Percentiles rank a stretch among this genome's conserved stretches.
These are phyloP conservation scores for Phytophthora boehmeriae DNA, from an alignment of 352 stramenopile genomes.

Conservation along the genomic window DNA sequence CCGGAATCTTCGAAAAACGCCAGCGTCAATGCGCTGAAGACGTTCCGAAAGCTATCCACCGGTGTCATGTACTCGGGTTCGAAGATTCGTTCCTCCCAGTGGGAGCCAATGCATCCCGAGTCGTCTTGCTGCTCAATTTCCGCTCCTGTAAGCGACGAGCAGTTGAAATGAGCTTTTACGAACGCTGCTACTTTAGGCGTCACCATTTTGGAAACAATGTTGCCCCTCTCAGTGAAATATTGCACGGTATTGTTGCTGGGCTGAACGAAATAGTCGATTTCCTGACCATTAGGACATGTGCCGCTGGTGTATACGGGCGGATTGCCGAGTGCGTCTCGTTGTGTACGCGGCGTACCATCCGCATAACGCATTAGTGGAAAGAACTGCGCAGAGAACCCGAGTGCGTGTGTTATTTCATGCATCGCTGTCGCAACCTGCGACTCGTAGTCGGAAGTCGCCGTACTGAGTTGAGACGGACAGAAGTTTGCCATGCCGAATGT, in stretches of 20 bases:
- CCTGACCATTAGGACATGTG: conserved; percentile 63
- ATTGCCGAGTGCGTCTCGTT: conserved; percentile 47
- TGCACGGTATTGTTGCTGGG: conserved; percentile 51
- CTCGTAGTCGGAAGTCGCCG: conserved; percentile 56
- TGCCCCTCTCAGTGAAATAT: conserved; percentile 58
- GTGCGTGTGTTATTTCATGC: conserved; percentile 84
- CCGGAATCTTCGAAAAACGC: conserved; percentile 87
- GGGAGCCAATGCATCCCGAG: conserved; percentile 72
- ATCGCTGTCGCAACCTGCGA: conserved; percentile 70
- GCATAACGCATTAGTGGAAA: conserved; percentile 77
- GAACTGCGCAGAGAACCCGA: conserved; percentile 81
- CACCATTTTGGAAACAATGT: conserved; percentile 69
- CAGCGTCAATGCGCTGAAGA: conserved; percentile 72
- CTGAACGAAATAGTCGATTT: conserved; percentile 43
- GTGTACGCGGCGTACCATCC: conserved; percentile 69
- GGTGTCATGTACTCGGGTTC: conserved; percentile 86
- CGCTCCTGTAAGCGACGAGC: conserved; percentile 53
- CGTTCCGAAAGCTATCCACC: conserved; percentile 76
- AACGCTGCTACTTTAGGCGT: conserved; percentile 66
- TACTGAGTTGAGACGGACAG: conserved; percentile 72
- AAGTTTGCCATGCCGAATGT: conserved; percentile 89
- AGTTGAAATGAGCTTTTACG: conserved; percentile 74
- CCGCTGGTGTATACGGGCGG: conserved; percentile 35
- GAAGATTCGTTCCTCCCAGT: conserved; percentile 88
- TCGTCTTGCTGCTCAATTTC: conserved; percentile 82